Conservation (phyloP, 106 monocot species). For the Xerophyta viscosa region DNA sequence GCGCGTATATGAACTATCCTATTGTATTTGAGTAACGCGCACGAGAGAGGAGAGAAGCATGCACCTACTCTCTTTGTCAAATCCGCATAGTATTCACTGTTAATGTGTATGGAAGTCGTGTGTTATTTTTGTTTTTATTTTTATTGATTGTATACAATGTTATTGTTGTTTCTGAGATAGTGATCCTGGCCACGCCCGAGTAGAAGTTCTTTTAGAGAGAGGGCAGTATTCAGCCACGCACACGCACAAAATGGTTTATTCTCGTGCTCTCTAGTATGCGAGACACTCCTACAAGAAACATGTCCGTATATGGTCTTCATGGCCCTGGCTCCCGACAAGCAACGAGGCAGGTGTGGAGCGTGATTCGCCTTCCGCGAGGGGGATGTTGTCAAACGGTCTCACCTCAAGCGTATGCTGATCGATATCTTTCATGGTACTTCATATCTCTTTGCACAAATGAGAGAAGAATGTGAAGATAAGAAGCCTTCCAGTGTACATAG, state of each 20-base stretch:
- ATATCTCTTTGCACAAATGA: too few species aligned
- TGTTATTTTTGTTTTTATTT: too few species aligned
- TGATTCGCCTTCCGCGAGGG: conserved; percentile 13
- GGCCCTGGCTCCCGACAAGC: conserved; percentile 42
- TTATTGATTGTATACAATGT: background rate
- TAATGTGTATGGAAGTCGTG: too few species aligned
- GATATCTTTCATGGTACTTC: conserved; percentile 26
- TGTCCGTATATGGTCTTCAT: conserved; percentile 54
- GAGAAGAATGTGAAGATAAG: too few species aligned
- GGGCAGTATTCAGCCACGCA: conserved; percentile 17
- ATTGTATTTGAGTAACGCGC: too few species aligned
- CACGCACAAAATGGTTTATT: conserved; percentile 17
- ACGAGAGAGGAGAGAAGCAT: too few species aligned
- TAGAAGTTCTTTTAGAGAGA: conserved; percentile 15
- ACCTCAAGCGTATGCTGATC: conserved; percentile 37
- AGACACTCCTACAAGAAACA: conserved; percentile 25
- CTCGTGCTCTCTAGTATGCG: too few species aligned
- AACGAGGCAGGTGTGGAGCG: conserved; percentile 9
- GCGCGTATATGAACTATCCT: too few species aligned
- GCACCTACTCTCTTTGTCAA: too few species aligned
- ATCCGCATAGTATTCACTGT: too few species aligned
- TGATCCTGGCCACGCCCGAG: conserved; percentile 9
- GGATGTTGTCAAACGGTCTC: conserved; percentile 25
- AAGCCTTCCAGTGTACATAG: too few species aligned
- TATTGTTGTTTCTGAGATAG: too few species aligned